A percentile compares a stretch with the other conserved stretches of the same genome.
Conservation (phyloP, 495 filamentous ascomycete genomes). For the Neurospora tetraspora region DNA sequence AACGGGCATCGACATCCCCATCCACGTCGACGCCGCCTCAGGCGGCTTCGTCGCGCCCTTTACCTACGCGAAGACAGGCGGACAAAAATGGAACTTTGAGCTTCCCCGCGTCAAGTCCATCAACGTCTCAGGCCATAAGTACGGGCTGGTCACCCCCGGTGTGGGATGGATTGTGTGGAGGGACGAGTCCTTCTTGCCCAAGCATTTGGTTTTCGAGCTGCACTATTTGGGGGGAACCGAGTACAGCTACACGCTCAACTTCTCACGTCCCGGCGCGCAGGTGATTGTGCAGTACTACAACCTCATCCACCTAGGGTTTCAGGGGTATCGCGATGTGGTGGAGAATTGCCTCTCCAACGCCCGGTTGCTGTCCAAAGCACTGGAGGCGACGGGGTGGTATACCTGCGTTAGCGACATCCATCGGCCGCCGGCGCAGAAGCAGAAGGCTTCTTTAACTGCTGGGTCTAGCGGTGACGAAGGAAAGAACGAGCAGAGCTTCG, state of each 20-base stretch:
- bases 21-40: conserved; percentile 66
- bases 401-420: conserved; percentile 63
- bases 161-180: conserved; percentile 73
- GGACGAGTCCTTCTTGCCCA: conserved; percentile 56
- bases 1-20: conserved; percentile 58
- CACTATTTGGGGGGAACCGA: conserved; percentile 70
- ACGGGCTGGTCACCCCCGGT: conserved; percentile 61
- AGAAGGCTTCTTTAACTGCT: conserved; percentile 7
- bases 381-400: conserved; percentile 64
- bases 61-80: conserved; percentile 49
- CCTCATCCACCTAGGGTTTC: conserved; percentile 61
- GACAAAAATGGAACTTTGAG: conserved; percentile 57
- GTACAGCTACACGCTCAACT: conserved; percentile 66
- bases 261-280: conserved; percentile 62
- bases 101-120: conserved; percentile 66
- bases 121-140: conserved; percentile 67
- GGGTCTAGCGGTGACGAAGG: not conserved
- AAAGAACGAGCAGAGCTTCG: conserved; percentile 16
- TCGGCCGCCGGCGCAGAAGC: conserved; percentile 22
- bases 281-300: conserved; percentile 71
- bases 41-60: conserved; percentile 50
- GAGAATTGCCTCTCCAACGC: conserved; percentile 64
- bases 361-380: conserved; percentile 52
- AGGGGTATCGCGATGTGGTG: conserved; percentile 57
- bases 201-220: conserved; percentile 62